Evolutionary conservation across 495 filamentous ascomycete genomes (phyloP).

Genomic region (Poronia punctata): DNA sequence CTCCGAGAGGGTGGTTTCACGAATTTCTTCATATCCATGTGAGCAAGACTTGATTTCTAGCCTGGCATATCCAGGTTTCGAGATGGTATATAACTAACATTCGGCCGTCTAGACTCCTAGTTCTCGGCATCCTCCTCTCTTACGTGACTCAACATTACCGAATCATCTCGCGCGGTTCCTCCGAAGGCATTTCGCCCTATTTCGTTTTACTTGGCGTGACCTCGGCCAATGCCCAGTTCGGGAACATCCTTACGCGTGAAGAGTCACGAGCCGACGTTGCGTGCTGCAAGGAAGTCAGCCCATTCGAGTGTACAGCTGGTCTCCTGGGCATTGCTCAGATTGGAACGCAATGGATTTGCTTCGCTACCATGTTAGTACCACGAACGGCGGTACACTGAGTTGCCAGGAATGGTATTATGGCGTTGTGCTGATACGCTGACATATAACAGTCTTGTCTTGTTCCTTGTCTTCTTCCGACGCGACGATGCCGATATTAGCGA

Average conservation of each 20-base stretch:
- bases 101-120: conserved; percentile 58
- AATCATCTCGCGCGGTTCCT: conserved; percentile 78
- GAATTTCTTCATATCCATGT: conserved; percentile 60
- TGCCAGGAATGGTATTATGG: too few species aligned
- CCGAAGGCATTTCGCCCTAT: conserved; percentile 92
- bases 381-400: too few species aligned
- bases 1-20: conserved; percentile 47
- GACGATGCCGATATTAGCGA: conserved; percentile 46
- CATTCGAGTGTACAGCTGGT: conserved; percentile 76
- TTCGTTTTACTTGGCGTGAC: conserved; percentile 90
- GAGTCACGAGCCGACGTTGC: conserved; percentile 67
- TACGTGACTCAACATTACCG: conserved; percentile 93
- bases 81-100: conserved; percentile 1
- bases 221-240: conserved; percentile 77
- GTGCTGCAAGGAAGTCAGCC: conserved; percentile 75
- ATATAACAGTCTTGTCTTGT: conserved; percentile 65
- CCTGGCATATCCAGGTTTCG: too few species aligned
- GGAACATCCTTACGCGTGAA: conserved; percentile 81
- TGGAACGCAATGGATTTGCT: conserved; percentile 84
- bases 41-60: conserved; percentile 12
- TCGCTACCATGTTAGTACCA: conserved; percentile 83
- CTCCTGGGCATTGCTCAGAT: conserved; percentile 84
- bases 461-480: conserved; percentile 74
- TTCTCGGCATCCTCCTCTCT: conserved; percentile 85
- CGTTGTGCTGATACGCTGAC: conserved; percentile 1